These are phyloP conservation scores for Serendipita indica DNA, from an alignment of 768 basidiomycete genomes.

Conservation along the genomic window DNA sequence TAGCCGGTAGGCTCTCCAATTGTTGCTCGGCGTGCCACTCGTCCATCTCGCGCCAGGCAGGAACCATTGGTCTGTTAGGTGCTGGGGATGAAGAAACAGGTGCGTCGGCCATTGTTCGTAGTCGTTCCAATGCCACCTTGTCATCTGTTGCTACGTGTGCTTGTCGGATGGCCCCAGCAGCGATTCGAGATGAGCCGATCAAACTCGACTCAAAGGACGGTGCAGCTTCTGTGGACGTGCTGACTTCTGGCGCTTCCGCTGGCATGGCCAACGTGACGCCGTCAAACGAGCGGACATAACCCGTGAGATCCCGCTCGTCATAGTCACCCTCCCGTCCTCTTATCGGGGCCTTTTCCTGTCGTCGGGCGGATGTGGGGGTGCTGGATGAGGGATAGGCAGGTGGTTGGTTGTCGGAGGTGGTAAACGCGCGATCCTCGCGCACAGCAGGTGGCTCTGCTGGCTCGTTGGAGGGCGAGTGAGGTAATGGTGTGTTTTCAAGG, in stretches of 20 bases:
- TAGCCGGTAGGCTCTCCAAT: too few species aligned
- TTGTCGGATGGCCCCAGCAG: background rate
- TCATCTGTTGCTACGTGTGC: slow-evolving; percentile 7
- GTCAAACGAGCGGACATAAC: background rate
- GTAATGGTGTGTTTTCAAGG: too few species aligned
- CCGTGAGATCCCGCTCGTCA: background rate
- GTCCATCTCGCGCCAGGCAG: background rate
- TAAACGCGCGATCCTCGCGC: too few species aligned
- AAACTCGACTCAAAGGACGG: background rate
- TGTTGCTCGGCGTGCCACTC: background rate
- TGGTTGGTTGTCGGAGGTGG: too few species aligned
- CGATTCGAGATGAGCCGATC: background rate
- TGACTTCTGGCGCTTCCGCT: background rate
- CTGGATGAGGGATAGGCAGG: background rate
- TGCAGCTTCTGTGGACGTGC: background rate
- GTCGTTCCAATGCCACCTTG: background rate
- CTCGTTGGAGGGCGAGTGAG: too few species aligned
- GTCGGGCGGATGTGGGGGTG: background rate
- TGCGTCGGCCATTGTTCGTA: background rate
- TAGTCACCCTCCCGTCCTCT: background rate
- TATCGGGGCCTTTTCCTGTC: background rate
- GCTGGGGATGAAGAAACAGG: background rate
- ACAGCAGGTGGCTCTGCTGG: too few species aligned
- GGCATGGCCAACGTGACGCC: background rate
- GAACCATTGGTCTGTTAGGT: background rate